A percentile compares a stretch with the other conserved stretches of the same genome.
Conservation (phyloP, 2,329 filamentous ascomycete genomes). For the Fusarium tanahbumbuense region DNA sequence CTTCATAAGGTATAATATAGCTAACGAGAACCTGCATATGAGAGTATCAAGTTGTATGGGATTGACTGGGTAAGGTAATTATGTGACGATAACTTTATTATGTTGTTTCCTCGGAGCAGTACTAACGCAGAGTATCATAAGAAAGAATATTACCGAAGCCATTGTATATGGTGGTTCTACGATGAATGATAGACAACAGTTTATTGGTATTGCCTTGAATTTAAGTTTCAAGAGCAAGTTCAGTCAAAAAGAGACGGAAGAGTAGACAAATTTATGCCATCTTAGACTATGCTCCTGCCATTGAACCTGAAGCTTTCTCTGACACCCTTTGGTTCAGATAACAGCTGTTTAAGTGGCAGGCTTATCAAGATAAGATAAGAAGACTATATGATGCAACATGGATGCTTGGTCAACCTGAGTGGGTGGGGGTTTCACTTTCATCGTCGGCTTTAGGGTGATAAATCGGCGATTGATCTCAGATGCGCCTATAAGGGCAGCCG, state of each 20-base stretch:
- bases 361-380: slow-evolving; percentile 21
- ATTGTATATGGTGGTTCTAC: neutral
- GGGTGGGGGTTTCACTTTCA: neutral
- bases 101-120: neutral
- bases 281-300: neutral
- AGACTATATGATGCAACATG: neutral
- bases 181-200: neutral
- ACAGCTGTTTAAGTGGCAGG: neutral
- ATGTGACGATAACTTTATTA: neutral
- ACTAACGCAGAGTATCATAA: neutral
- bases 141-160: neutral
- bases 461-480: slow-evolving; percentile 44
- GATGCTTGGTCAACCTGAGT: neutral
- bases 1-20: neutral
- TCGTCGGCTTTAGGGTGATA: neutral
- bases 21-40: neutral
- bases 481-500: slow-evolving; percentile 16
- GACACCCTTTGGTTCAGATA: neutral
- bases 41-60: neutral
- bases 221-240: neutral
- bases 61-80: neutral
- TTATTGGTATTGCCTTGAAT: neutral
- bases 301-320: neutral
- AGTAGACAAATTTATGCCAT: neutral
- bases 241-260: neutral